Conservation (phyloP, 2,329 filamentous ascomycete species). For the Dactylella cylindrospora region DNA sequence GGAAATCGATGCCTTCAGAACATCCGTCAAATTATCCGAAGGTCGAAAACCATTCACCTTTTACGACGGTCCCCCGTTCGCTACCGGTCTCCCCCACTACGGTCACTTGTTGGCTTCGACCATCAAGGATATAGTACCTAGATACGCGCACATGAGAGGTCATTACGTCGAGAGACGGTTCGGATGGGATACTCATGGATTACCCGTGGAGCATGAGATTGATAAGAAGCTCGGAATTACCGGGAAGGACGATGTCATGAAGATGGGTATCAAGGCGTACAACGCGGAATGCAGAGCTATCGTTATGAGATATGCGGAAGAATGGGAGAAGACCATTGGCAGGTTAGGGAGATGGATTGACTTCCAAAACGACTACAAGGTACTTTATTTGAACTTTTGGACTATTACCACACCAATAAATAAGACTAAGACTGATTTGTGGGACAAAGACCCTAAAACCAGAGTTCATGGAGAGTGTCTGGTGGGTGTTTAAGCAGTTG, state of each 20-base stretch:
- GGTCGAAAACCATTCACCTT: slow-evolving; percentile 86
- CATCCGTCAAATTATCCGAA: slow-evolving; percentile 71
- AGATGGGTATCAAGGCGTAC: slow-evolving; percentile 84
- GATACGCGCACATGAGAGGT: slow-evolving; percentile 98
- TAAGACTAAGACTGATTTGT: background rate
- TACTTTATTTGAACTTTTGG: slow-evolving; percentile 49
- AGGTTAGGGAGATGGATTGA: slow-evolving; percentile 93
- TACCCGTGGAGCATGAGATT: slow-evolving; percentile 95
- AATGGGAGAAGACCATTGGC: slow-evolving; percentile 87
- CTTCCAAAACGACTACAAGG: slow-evolving; percentile 97
- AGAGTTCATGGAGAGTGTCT: slow-evolving; percentile 92
- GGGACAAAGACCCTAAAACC: slow-evolving; percentile 63
- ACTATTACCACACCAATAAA: background rate
- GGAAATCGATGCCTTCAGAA: slow-evolving; percentile 81
- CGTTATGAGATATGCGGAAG: slow-evolving; percentile 83
- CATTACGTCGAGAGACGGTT: slow-evolving; percentile 89
- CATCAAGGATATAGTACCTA: slow-evolving; percentile 94
- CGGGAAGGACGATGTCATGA: slow-evolving; percentile 79
- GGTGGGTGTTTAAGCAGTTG: slow-evolving; percentile 95
- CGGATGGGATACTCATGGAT: slow-evolving; percentile 92
- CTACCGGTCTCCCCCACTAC: slow-evolving; percentile 69
- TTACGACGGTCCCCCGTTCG: slow-evolving; percentile 83
- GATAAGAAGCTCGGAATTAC: slow-evolving; percentile 93
- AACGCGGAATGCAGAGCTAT: slow-evolving; percentile 89
- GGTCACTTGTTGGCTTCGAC: slow-evolving; percentile 84